Percentiles rank a stretch among this genome's conserved stretches.
Evolutionary conservation across 2,329 filamentous ascomycete genomes (phyloP).

Genomic region (Immersiporthe knoxdaviesiana): DNA sequence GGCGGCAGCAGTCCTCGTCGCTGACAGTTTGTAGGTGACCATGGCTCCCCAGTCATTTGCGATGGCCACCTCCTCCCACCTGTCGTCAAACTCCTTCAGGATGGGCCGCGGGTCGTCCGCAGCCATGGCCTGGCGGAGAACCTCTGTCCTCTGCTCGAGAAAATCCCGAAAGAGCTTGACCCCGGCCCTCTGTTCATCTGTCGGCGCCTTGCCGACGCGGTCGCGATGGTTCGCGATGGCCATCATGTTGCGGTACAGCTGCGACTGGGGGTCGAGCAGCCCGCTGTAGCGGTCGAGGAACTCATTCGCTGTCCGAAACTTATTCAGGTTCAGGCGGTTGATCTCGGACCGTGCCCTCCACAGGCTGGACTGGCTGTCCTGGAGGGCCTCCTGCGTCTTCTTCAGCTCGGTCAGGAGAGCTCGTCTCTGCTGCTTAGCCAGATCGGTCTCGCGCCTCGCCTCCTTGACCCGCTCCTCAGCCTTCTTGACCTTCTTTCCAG

Average conservation of each 20-base stretch:
- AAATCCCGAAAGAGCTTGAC: background rate
- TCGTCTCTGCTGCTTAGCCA: background rate
- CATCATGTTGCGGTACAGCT: background rate
- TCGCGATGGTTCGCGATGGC: background rate
- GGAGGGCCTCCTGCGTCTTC: background rate
- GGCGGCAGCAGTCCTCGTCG: background rate
- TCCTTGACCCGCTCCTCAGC: background rate
- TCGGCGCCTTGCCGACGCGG: background rate
- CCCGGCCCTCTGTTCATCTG: background rate
- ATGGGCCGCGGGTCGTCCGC: background rate
- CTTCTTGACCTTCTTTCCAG: background rate
- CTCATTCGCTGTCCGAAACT: background rate
- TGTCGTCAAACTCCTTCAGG: background rate
- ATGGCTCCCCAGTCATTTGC: slow-evolving; percentile 8
- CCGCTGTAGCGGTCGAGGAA: background rate
- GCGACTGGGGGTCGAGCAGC: slow-evolving; percentile 2
- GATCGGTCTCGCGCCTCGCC: background rate
- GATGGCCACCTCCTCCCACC: background rate
- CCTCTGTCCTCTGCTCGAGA: background rate
- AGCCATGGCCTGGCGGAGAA: background rate
- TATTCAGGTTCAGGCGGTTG: slow-evolving; percentile 1
- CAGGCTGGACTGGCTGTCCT: background rate
- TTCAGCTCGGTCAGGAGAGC: slow-evolving; percentile 1
- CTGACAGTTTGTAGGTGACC: background rate
- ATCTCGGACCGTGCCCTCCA: slow-evolving; percentile 9